Base-by-base conservation (phyloP, 768 basidiomycete species). In the Termitomyces sp. region DNA sequence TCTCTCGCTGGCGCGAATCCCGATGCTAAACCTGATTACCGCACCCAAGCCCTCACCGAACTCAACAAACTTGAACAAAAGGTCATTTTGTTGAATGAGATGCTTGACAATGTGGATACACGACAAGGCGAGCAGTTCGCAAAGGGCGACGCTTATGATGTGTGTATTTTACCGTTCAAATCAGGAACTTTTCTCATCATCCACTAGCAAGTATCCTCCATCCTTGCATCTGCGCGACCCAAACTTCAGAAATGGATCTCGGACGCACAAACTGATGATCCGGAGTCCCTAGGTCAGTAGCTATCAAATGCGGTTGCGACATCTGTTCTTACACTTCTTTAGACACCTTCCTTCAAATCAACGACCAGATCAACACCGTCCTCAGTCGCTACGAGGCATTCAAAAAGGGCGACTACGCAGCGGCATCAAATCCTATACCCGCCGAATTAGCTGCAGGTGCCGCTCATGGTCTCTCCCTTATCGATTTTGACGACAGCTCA, bases 221-320 rank as follows among this genome's bases (percentile, higher is more conserved):
- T 96, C 39, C 82, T 97, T 14, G 79, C 77, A 30, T 81, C 82
- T 45, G 95, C 95, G 2, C 82, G 95, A 47, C 97, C 97, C 0
- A 98, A 91, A 76, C 83, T 98, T 45, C 97, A 99, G 72, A 96
- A 94, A 67, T 98, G 97, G 96, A 91, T 98, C 57, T 92, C 90
- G 10, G 94, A 98, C 64, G 94, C 93, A 18, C 89, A 94, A 65
- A 80, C 86, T 2, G 89, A 94, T 40, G 93, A 95, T 71, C 84
- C 93, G 3, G 93, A 95, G 62, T 91, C 93, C 33, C 83, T 98
- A 63, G 91, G 93, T 95, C 66, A 59, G 82, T 73, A 9, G 16
- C 13, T n/a, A 8, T 33, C 26, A 9, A 7, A 26, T 27, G 43
- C 14, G 32, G 32, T 48, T 20, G 43, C n/a, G 34, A n/a, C 42